A percentile compares a stretch with the other conserved stretches of the same genome.
Evolutionary conservation across 179 eudicot species (phyloP).

Genomic region (Camellia oleifera): DNA sequence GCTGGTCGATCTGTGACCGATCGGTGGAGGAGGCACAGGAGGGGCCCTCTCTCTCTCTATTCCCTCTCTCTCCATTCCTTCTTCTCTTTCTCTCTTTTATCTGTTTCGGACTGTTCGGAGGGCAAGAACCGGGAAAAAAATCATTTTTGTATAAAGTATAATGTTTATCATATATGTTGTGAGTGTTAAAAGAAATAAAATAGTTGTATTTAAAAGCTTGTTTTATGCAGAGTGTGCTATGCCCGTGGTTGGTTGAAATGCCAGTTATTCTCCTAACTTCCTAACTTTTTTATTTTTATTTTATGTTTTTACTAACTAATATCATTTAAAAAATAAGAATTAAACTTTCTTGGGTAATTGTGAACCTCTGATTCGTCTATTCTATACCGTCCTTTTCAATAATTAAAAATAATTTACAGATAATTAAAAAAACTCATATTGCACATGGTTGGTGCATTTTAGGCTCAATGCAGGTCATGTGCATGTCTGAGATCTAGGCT

Average conservation of each 20-base stretch:
- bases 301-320: slow-evolving; percentile 4
- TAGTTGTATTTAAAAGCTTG: no score
- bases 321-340: background rate
- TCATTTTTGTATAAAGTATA: no score
- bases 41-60: no score
- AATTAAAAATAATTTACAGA: background rate
- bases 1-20: no score
- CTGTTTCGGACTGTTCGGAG: no score
- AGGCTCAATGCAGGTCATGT: background rate
- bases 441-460: slow-evolving; percentile 12
- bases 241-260: slow-evolving; percentile 39
- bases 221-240: background rate
- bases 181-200: no score
- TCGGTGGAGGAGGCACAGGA: no score
- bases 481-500: no score
- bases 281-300: background rate
- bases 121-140: no score
- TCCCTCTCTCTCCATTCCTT: no score
- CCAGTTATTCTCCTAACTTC: slow-evolving; percentile 39
- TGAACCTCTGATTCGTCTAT: slow-evolving; percentile 31
- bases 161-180: no score
- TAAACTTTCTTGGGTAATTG: slow-evolving; percentile 31
- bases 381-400: slow-evolving; percentile 24
- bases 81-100: no score
- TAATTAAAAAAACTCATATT: slow-evolving; percentile 2